Conservation (phyloP, 306 rosid species). For the Inga leiocalycina region DNA sequence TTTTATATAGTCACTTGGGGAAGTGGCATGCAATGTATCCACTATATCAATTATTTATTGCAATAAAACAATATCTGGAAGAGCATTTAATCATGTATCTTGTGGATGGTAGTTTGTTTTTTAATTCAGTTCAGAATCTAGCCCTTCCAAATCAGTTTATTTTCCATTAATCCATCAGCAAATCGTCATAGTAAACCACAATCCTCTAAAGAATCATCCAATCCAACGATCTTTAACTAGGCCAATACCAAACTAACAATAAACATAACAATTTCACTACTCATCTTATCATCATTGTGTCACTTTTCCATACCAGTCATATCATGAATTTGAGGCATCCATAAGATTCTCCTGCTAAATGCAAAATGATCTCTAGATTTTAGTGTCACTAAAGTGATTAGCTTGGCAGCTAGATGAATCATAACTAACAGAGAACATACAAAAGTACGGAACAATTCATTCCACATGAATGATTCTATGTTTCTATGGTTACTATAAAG, state of each 20-base stretch:
- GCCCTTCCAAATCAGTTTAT: neutral
- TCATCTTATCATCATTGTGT: slow-evolving; percentile 10
- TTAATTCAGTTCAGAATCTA: neutral
- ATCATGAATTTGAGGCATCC: slow-evolving; percentile 16
- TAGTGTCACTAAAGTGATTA: neutral
- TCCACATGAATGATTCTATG: slow-evolving; percentile 3
- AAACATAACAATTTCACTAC: neutral
- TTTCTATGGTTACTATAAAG: neutral
- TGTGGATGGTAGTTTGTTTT: neutral
- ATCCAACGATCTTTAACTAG: neutral
- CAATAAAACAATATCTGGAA: neutral
- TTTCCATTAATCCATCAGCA: neutral
- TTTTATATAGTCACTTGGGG: neutral
- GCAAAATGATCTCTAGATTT: neutral
- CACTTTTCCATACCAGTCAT: neutral
- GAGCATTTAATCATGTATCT: neutral
- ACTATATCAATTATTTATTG: neutral
- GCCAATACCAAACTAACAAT: neutral
- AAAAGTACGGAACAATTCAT: slow-evolving; percentile 1
- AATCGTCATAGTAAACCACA: neutral
- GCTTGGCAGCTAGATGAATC: slow-evolving; percentile 19
- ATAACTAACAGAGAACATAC: slow-evolving; percentile 4
- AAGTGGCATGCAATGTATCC: neutral
- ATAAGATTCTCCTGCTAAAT: neutral
- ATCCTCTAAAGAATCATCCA: neutral